Evolutionary conservation across 1,284 basidiomycete species (phyloP), one percentile per base, ranked within the genome.

Genomic region (Cryptococcus sp.): DNA sequence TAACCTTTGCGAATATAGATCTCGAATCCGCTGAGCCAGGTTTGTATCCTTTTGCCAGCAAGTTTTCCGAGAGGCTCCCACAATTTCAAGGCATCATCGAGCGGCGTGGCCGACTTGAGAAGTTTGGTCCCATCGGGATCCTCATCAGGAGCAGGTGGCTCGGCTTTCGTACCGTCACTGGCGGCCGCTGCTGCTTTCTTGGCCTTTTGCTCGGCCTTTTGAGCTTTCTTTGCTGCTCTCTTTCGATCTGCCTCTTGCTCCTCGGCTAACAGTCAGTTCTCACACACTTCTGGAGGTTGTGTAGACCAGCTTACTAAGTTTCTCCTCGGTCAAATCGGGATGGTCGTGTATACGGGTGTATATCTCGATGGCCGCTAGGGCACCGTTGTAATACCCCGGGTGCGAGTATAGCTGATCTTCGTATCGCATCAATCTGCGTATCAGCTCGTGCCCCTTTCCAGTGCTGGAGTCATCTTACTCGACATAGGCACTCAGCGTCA

Each of bases 201-300:
- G 16, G 79, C 89, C 70, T 91, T 93, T 72, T 88, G 88, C 25
- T 88, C 89, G 67, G 90, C 93, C 74, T 91, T 92, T 69, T 87
- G 86, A 0, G 88, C 88, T 72, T 92, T 93, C 75, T 90, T 90
- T 65, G 85, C 84, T 0, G 82, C 83, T 54, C 85, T 85, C 46
- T 85, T 81, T 32, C 82, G 72, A 53, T 77, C 72, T 7, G 77
- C 77, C 50, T 73, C 72, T 52, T 74, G 71, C 60, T 73, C 72
- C 13, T 70, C 54, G 23, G 62, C 65, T 70, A 37, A 14, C 46
- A 55, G 43, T 37, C 16, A 32, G 7, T 37, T n/a, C 19, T 42
- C 19, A 21, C 24, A 16, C 25, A 23, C 5, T 9, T 49, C 21
- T 44, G 32, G 14, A 11, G 24, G 23, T 13, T 21, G 19, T 16